Base-by-base conservation (phyloP, 2,329 filamentous ascomycete genomes). In the Teratosphaeria gauchensis region DNA sequence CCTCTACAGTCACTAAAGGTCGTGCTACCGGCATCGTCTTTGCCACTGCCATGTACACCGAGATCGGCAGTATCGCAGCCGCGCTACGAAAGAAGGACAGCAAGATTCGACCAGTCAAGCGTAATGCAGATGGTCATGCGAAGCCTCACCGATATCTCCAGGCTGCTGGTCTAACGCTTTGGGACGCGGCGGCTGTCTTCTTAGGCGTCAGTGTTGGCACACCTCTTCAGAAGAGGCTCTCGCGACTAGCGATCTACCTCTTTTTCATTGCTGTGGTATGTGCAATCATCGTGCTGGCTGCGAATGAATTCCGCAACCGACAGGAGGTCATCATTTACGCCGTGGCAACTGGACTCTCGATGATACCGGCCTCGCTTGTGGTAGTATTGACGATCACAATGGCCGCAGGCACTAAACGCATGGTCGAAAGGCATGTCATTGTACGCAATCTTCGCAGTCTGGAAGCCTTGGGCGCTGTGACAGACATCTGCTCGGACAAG, bases 211-310 rank as follows among this genome's bases (percentile, higher is more conserved):
- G 82, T 57, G 80, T 88, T 57, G 90, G 90, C 55, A 95, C 91
- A 1, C 91, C 91, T 0, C 78, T 96, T 53, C 90, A 95, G 75
- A 86, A 87, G 64, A 92, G 89, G 69, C 80, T 96, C 56, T 90
- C 88, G 75, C 90, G 92, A 73, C 86, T 96, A 68, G 90, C 91
- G 31, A 84, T 94, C 51, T 71, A 90, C 3, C 82, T 95, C 1
- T 95, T 95, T 68, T 84, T 80, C 53, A 82, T 90, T 55, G 91
- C 86, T 2, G 81, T 89, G 12, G 66, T 89, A 30, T 86, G 85
- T 61, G 85, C 85, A 8, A 81, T 89, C 63, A 83, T 89, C 64
- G 85, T 88, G 46, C 79, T 88, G 53, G 85, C 77, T 6, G 82
- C 85, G 57, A 88, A 87, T 71, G 65, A 78, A 1, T 73, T 72